Conservation (phyloP, 2,329 filamentous ascomycete genomes). For the Aphanocladium album region DNA sequence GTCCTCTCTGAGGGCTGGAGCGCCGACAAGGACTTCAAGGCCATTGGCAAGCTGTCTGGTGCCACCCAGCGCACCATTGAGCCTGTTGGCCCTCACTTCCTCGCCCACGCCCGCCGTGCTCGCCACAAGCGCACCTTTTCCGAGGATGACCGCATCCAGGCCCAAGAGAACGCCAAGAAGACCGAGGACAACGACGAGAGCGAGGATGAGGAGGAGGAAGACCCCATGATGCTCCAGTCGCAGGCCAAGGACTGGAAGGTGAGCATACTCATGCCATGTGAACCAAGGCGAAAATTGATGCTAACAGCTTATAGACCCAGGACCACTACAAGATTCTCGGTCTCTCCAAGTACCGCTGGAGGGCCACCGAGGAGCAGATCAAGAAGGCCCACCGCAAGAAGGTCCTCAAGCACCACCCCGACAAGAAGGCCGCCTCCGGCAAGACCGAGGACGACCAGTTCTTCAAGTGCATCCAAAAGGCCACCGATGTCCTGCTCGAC, state of each 20-base stretch:
- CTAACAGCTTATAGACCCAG: slow-evolving; percentile 59
- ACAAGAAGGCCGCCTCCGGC: slow-evolving; percentile 94
- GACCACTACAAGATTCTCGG: slow-evolving; percentile 98
- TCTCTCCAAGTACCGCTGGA: slow-evolving; percentile 84
- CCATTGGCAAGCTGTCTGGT: slow-evolving; percentile 68
- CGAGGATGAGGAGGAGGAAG: slow-evolving; percentile 91
- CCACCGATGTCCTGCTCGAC: slow-evolving; percentile 87
- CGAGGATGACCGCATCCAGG: slow-evolving; percentile 96
- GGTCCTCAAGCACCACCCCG: slow-evolving; percentile 97
- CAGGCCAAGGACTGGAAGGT: slow-evolving; percentile 99
- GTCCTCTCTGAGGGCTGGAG: slow-evolving; percentile 75
- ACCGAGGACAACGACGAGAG: slow-evolving; percentile 85
- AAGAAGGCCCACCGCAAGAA: slow-evolving; percentile 99
- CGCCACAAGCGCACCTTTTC: slow-evolving; percentile 97
- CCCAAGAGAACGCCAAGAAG: slow-evolving; percentile 91
- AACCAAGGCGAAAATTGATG: not conserved
- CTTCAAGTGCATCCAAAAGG: slow-evolving; percentile 99
- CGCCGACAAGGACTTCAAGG: slow-evolving; percentile 88
- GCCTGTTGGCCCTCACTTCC: slow-evolving; percentile 94
- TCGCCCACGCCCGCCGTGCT: slow-evolving; percentile 92
- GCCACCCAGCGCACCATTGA: slow-evolving; percentile 85
- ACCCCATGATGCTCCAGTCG: slow-evolving; percentile 82
- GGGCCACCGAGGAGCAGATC: slow-evolving; percentile 95
- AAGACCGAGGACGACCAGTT: slow-evolving; percentile 90
- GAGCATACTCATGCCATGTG: slow-evolving; percentile 23